These are phyloP conservation scores for Cyberlindnera japonica DNA, from an alignment of 805 yeast genomes.

Conservation along the genomic window DNA sequence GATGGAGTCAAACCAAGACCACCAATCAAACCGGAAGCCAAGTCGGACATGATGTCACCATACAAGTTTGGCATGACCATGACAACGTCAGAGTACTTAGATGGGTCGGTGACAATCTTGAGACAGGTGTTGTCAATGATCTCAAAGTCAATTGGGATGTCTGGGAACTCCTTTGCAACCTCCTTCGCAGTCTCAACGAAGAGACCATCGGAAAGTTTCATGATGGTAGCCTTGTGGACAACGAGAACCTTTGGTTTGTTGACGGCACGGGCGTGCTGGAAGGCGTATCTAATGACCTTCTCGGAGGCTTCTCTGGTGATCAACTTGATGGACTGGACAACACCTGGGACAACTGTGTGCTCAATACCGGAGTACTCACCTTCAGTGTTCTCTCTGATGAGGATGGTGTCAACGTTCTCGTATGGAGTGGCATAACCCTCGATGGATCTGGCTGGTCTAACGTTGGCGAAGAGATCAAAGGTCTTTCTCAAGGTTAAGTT, in stretches of 20 bases:
- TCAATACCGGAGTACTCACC: slow-evolving; percentile 83
- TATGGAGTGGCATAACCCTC: slow-evolving; percentile 86
- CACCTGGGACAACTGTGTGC: slow-evolving; percentile 97
- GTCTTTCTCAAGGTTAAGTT: slow-evolving; percentile 97
- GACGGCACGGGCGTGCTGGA: slow-evolving; percentile 89
- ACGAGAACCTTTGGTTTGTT: slow-evolving; percentile 86
- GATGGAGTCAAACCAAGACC: slow-evolving; percentile 99
- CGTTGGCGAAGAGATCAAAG: slow-evolving; percentile 93
- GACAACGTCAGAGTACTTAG: slow-evolving; percentile 79
- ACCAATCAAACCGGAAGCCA: slow-evolving; percentile 96
- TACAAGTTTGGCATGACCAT: slow-evolving; percentile 98
- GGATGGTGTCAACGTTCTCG: slow-evolving; percentile 84
- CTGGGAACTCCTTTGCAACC: slow-evolving; percentile 89
- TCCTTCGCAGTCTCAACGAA: slow-evolving; percentile 90
- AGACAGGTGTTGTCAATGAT: slow-evolving; percentile 94
- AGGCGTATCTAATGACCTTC: slow-evolving; percentile 94
- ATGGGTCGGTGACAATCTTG: slow-evolving; percentile 84
- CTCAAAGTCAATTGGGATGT: slow-evolving; percentile 76
- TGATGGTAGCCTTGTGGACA: slow-evolving; percentile 97
- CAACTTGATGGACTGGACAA: slow-evolving; percentile 95
- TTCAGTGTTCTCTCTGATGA: slow-evolving; percentile 72
- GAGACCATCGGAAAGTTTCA: slow-evolving; percentile 97
- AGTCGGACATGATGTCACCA: slow-evolving; percentile 98
- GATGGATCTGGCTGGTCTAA: slow-evolving; percentile 93
- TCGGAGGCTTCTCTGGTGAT: slow-evolving; percentile 96